Conservation (phyloP, 2,329 filamentous ascomycete species). For the Monosporascus sp. region DNA sequence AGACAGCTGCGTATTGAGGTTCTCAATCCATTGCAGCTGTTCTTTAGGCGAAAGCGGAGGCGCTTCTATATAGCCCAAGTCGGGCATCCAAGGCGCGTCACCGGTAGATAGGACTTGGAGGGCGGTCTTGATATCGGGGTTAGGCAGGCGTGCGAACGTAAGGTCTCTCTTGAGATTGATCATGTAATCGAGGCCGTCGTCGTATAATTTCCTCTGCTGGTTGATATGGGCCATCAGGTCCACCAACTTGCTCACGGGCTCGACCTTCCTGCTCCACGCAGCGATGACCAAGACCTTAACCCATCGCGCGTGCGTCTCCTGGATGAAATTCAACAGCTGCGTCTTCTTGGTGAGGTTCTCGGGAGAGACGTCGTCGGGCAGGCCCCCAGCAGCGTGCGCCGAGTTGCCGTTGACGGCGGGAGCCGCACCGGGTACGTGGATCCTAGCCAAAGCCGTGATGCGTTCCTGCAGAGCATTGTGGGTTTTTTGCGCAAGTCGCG, state of each 20-base stretch:
- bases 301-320: constrained; percentile 78
- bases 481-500: constrained; percentile 74
- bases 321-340: constrained; percentile 68
- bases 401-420: constrained; percentile 48
- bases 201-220: constrained; percentile 55
- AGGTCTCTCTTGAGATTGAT: constrained; percentile 70
- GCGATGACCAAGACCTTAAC: constrained; percentile 88
- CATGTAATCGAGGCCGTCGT: constrained; percentile 55
- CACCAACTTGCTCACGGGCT: constrained; percentile 79
- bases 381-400: constrained; percentile 29
- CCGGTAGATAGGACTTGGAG: constrained; percentile 78
- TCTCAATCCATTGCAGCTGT: constrained; percentile 67
- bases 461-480: constrained; percentile 72
- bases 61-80: constrained; percentile 74
- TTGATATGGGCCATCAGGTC: constrained; percentile 76
- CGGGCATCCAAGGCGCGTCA: constrained; percentile 71
- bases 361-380: constrained; percentile 50
- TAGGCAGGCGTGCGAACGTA: constrained; percentile 69
- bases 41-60: constrained; percentile 66
- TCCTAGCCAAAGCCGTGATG: constrained; percentile 64
- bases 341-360: constrained; percentile 74
- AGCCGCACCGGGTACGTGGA: constrained; percentile 48
- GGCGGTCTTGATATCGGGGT: constrained; percentile 87
- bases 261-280: constrained; percentile 79
- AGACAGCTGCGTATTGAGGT: constrained; percentile 78